Percentiles rank a stretch among this genome's conserved stretches.
phyloP scores from a whole-genome alignment of 2,329 filamentous ascomycete genomes.

The Calonectria crousiana region DNA sequence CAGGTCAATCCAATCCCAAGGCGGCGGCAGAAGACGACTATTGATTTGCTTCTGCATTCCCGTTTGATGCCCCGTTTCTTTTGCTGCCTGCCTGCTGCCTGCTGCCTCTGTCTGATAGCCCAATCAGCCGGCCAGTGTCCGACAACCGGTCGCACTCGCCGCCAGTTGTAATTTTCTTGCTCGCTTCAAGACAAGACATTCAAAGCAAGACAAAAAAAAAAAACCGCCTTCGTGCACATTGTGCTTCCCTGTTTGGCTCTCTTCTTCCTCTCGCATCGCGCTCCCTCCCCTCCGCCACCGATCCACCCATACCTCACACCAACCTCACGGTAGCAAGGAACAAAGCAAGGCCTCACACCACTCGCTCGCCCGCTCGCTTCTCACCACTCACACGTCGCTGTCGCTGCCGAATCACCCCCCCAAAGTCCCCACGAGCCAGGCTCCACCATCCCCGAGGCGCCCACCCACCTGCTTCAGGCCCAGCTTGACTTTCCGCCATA shows the following conservation, averaged over 20 bases:
- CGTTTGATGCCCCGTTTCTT: neutral
- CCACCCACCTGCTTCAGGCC: conserved; percentile 1
- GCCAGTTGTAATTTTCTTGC: neutral
- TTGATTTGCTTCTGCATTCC: neutral
- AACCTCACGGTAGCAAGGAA: conserved; percentile 20
- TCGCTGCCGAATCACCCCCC: neutral
- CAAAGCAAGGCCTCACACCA: conserved; percentile 17
- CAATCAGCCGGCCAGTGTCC: neutral
- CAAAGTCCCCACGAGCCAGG: conserved; percentile 6
- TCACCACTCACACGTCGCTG: conserved; percentile 10
- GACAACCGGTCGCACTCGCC: neutral
- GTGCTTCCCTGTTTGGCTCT: neutral
- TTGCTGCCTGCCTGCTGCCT: neutral
- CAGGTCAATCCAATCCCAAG: conserved; percentile 1
- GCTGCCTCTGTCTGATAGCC: neutral
- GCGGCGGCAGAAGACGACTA: neutral
- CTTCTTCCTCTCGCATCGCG: neutral
- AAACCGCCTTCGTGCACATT: neutral
- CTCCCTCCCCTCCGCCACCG: conserved; percentile 19
- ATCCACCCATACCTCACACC: conserved; percentile 22
- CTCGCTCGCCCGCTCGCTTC: neutral
- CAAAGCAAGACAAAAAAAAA: neutral
- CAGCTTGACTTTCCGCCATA: conserved; percentile 1
- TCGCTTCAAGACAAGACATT: neutral
- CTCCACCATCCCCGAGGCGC: conserved; percentile 13